Evolutionary conservation across 73 alveolate genomes (phyloP).

Genomic region (Diophrys sp.): DNA sequence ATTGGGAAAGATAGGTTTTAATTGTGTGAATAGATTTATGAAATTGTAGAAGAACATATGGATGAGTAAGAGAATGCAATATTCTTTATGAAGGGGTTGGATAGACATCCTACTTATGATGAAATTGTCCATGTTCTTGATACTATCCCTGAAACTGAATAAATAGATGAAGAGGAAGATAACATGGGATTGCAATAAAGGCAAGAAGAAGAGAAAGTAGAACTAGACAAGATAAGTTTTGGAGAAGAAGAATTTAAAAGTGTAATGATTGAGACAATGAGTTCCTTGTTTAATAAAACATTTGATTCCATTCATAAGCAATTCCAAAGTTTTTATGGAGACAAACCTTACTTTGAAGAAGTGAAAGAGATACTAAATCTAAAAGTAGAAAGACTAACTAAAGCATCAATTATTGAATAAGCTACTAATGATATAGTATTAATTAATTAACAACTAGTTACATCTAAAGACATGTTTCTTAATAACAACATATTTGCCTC

Average conservation of each 20-base stretch:
- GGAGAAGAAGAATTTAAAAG: background rate
- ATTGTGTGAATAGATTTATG: too few relatives aligned
- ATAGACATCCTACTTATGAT: background rate
- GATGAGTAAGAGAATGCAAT: too few relatives aligned
- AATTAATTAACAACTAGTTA: background rate
- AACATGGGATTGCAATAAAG: background rate
- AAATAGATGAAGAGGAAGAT: background rate
- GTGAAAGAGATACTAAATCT: background rate
- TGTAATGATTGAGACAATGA: background rate
- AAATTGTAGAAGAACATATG: too few relatives aligned
- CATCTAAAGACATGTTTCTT: background rate
- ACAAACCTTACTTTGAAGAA: background rate
- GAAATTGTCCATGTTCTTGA: background rate
- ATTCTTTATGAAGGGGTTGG: background rate
- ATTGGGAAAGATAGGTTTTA: too few relatives aligned
- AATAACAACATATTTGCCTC: too few relatives aligned
- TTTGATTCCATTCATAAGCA: background rate
- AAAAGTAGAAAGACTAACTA: background rate
- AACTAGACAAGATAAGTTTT: background rate
- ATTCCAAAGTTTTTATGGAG: background rate
- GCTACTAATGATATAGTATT: background rate
- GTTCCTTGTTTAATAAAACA: background rate
- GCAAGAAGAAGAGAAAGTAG: background rate
- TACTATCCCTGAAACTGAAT: background rate
- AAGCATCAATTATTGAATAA: background rate